Base-by-base conservation (phyloP, 306 rosid species). In the Adenanthera pavonina region DNA sequence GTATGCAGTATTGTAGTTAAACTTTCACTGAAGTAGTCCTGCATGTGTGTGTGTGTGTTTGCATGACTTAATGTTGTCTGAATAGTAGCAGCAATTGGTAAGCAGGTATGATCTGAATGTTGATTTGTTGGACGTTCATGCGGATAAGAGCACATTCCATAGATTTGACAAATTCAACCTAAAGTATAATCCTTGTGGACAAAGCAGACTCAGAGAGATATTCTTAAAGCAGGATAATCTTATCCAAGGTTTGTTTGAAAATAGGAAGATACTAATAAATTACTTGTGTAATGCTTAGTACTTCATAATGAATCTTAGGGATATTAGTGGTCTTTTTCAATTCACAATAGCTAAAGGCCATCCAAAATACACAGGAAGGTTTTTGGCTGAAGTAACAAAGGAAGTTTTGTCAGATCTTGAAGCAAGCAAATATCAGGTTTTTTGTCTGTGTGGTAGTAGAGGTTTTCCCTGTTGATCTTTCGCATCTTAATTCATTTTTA, bases 171-270 rank as follows among this genome's bases (percentile, higher is more conserved):
- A 94, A 69, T 94, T 94, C 92, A 94, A 94, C 89, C 88, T 94
- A 3, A 94, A 94, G 90, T 94, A 94, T 86, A 94, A 94, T 87
- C 98, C 98, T 56, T 94, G 97, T 85, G 98, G 98, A 72, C 98
- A 94, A 86, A 94, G 98, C 80, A 89, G 98, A 87, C 97, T 94
- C 49, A 85, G 98, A 82, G 98, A 94, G 88, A 94, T 94, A 86
- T 94, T 94, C 84, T 85, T 94, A 81, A 94, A 94, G 89, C 98
- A 94, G 86, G 98, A 94, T 85, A 94, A 94, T 82, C 97, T 94
- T 83, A 94, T 94, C 81, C 98, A 94, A 87, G 98, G 98, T 94
- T 78, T 72, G 93, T 77, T 56, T 75, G 78, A 53, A 35, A 72
- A 69, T 40, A 54, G 61, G 75, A 79, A 67, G 46, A 51, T 69